phyloP scores from a whole-genome alignment of 2,329 filamentous ascomycete genomes.

The Cladophialophora bantiana region DNA sequence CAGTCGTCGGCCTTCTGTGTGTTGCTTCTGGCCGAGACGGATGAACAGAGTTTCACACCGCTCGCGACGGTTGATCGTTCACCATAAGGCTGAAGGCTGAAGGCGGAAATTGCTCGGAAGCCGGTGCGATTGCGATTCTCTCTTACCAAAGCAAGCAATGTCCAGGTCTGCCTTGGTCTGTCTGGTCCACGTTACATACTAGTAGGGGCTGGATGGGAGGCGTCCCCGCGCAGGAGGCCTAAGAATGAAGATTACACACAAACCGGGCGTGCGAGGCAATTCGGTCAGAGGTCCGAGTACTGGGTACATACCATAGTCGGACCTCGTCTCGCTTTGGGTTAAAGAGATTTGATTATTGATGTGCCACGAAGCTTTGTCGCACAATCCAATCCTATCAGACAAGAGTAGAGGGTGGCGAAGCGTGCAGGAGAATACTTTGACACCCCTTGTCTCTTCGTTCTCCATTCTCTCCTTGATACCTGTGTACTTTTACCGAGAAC shows the following conservation, averaged over 20 bases:
- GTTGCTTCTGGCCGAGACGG: not conserved
- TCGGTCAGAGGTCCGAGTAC: no score
- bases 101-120: not conserved
- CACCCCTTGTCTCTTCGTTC: not conserved
- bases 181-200: no score
- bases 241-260: not conserved
- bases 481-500: not conserved
- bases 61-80: not conserved
- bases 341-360: not conserved
- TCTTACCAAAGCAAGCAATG: not conserved
- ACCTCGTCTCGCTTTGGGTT: not conserved
- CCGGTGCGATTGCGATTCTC: not conserved
- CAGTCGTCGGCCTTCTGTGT: not conserved
- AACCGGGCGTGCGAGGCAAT: not conserved
- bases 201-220: not conserved
- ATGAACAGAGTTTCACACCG: not conserved
- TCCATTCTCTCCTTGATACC: not conserved
- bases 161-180: not conserved
- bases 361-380: not conserved
- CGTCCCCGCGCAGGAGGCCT: slow-evolving; percentile 1
- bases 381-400: no score
- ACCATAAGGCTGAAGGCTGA: slow-evolving; percentile 1
- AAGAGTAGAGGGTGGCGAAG: no score
- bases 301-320: not conserved
- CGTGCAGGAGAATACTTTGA: no score